Evolutionary conservation across 768 basidiomycete genomes (phyloP).

Genomic region (Leucosporidium scottii): DNA sequence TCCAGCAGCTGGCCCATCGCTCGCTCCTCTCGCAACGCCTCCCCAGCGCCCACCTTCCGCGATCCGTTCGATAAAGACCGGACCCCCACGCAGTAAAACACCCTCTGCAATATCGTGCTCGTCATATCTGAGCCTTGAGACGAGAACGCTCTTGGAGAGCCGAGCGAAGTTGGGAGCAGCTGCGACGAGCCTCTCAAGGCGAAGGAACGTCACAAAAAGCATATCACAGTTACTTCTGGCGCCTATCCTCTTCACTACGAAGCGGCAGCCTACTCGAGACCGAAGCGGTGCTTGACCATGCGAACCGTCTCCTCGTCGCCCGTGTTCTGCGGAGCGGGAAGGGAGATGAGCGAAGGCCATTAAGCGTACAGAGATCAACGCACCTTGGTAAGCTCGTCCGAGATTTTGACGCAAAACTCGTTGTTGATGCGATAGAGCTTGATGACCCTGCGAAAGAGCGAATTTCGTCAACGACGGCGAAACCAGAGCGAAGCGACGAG

Average conservation of each 20-base stretch:
- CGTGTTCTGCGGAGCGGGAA: conserved; percentile 51
- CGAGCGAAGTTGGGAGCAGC: too few species aligned
- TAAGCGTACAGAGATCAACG: not conserved
- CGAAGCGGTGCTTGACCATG: conserved; percentile 50
- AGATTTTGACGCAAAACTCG: conserved; percentile 80
- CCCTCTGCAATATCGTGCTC: too few species aligned
- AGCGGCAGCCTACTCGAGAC: conserved; percentile 10
- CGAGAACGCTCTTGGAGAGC: too few species aligned
- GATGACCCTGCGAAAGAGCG: conserved; percentile 54
- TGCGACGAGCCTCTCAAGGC: too few species aligned
- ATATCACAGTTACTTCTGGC: not conserved
- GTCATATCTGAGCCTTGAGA: too few species aligned
- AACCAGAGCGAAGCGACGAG: not conserved
- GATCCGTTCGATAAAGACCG: too few species aligned
- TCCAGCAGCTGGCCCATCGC: too few species aligned
- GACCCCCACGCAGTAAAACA: too few species aligned
- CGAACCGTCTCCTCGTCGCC: conserved; percentile 58
- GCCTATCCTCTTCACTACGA: not conserved
- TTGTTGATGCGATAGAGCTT: conserved; percentile 71
- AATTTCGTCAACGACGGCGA: conserved; percentile 2
- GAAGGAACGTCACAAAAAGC: too few species aligned
- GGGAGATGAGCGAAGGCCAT: not conserved
- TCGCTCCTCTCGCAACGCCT: too few species aligned
- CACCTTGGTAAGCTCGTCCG: conserved; percentile 82
- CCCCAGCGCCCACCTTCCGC: too few species aligned